These are phyloP conservation scores for Syzygium grande DNA, from an alignment of 345 rosid species.

Conservation along the genomic window DNA sequence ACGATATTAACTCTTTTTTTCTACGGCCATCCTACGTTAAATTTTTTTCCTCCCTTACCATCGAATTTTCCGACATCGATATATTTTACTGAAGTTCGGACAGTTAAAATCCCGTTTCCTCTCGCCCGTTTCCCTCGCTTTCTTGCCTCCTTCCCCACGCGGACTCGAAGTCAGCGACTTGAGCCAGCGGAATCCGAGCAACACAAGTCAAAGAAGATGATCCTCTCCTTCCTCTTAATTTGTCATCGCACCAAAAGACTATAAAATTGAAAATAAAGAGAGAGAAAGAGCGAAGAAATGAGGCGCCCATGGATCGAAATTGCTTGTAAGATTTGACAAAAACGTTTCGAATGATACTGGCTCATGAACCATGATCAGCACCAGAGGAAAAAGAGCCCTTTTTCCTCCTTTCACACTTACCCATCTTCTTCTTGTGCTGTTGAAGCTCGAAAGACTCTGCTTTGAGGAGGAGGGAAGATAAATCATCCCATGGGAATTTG, in stretches of 20 bases:
- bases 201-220: not conserved
- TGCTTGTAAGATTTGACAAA: not conserved
- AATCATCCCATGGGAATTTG: constrained; percentile 5
- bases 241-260: not conserved
- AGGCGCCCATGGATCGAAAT: not conserved
- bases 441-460: not conserved
- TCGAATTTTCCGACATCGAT: too few species aligned
- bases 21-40: not conserved
- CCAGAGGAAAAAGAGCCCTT: not conserved
- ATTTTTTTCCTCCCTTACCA: too few species aligned
- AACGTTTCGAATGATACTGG: not conserved
- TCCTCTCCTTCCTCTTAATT: too few species aligned
- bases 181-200: not conserved
- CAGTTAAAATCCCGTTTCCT: not conserved
- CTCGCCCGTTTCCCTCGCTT: not conserved
- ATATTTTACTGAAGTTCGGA: not conserved
- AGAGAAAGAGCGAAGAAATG: not conserved
- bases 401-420: not conserved
- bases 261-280: not conserved
- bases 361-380: not conserved
- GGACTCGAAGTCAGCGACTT: not conserved
- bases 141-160: not conserved
- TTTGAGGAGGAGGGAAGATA: not conserved
- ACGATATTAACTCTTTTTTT: too few species aligned
- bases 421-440: not conserved